phyloP scores from a whole-genome alignment of 352 stramenopile species.

The Pythium rhizo-oryzae region DNA sequence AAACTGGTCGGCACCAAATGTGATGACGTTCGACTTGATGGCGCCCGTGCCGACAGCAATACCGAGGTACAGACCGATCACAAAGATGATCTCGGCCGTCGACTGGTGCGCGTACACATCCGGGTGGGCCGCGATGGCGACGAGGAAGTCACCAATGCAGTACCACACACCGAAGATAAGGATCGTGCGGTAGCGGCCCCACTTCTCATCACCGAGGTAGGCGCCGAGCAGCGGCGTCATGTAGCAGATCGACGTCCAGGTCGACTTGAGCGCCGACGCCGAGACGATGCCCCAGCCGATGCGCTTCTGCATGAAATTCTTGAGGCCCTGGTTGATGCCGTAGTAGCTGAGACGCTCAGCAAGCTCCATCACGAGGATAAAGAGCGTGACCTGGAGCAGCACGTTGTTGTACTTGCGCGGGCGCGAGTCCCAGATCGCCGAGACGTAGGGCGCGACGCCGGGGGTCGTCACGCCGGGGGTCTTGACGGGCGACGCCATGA shows the following conservation, averaged over 20 bases:
- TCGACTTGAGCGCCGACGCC: constrained; percentile 61
- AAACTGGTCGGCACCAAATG: constrained; percentile 55
- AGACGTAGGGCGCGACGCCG: constrained; percentile 18
- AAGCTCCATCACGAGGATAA: constrained; percentile 64
- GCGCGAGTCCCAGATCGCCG: constrained; percentile 48
- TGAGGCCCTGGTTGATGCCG: constrained; percentile 86
- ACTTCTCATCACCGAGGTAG: constrained; percentile 63
- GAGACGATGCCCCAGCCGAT: constrained; percentile 63
- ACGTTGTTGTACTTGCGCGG: constrained; percentile 56
- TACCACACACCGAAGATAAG: constrained; percentile 65
- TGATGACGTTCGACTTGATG: constrained; percentile 38
- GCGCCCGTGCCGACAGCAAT: constrained; percentile 37
- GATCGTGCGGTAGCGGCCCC: constrained; percentile 63
- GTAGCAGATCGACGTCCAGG: constrained; percentile 70
- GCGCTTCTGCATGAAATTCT: constrained; percentile 78
- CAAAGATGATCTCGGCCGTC: constrained; percentile 54
- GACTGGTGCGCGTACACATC: constrained; percentile 44
- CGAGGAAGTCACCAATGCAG: constrained; percentile 60
- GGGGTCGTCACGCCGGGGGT: constrained; percentile 20
- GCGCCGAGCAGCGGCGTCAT: constrained; percentile 56
- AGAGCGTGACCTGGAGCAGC: constrained; percentile 62
- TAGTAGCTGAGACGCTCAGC: constrained; percentile 83
- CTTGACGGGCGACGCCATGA: constrained; percentile 22
- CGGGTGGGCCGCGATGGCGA: constrained; percentile 59
- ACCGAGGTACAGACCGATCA: constrained; percentile 56